Evolutionary conservation across 768 basidiomycete genomes (phyloP), one percentile per base, ranked within the genome.

Genomic region (Hericium rajendrae): DNA sequence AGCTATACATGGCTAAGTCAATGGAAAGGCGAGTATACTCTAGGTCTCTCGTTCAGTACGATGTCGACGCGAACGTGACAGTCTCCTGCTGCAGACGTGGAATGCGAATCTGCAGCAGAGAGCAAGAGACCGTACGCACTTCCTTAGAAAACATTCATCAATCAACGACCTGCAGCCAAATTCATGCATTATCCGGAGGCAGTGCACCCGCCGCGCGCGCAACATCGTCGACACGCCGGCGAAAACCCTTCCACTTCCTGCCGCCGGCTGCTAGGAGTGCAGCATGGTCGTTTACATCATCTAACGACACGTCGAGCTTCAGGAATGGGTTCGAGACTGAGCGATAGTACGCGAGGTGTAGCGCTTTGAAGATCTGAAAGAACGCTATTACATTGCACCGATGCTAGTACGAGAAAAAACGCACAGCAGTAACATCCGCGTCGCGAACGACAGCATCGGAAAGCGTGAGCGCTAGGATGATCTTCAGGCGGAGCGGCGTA

Each of bases 241-340:
- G 76, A 66, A 94, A 87, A 48, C 72, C 78, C 62, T 80, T 83
- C 83, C 86, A 91, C 66, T 82, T 82, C 15, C 79, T 65, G 54
- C 76, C 80, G 57, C 85, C 86, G 16, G 83, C 82, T 28, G 74
- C 71, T 40, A 88, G 75, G 53, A 83, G 75, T 10, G 79, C 75
- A 0, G 76, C 71, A 48, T 79, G 78, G 60, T 88, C 86, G 60
- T 69, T 71, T 9, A 68, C 68, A 6, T 70, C 69, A 40, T 84
- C 83, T 1, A 63, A 60, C 4, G 78, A 68, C 18, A 73, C 70
- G 59, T 82, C 76, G n/a, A 88, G 74, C 58, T 78, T 84, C 54
- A 93, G 74, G 72, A 95, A 94, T 2, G 93, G 93, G 64, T 94
- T 94, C 43, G 89, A 86, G 51, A 91, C 78, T 22, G 92, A 80